phyloP scores from a whole-genome alignment of 129 eudicot species.

The Gnaphalium uliginosum region DNA sequence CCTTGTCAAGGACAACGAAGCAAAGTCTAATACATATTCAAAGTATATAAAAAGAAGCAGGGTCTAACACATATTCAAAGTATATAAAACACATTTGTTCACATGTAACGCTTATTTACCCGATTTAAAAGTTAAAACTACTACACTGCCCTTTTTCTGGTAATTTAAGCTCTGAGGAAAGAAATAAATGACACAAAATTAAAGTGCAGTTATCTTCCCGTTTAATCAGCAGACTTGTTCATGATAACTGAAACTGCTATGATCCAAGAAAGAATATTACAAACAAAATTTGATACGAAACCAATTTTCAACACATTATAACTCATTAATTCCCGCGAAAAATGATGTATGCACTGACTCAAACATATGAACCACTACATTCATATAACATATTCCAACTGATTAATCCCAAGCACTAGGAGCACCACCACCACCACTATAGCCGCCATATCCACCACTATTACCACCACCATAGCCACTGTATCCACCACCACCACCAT shows the following conservation, averaged over 20 bases:
- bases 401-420: slow-evolving; percentile 36
- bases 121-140: not conserved
- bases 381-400: slow-evolving; percentile 9
- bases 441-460: not conserved
- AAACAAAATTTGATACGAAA: slow-evolving; percentile 14
- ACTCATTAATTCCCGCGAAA: slow-evolving; percentile 23
- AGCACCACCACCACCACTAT: slow-evolving; percentile 24
- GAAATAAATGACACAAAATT: not conserved
- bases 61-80: too few species aligned
- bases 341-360: slow-evolving; percentile 15
- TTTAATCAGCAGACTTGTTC: not conserved
- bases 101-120: not conserved
- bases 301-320: slow-evolving; percentile 14
- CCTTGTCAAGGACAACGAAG: too few species aligned
- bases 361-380: slow-evolving; percentile 18
- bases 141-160: not conserved
- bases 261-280: not conserved
- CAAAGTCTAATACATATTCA: too few species aligned
- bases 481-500: slow-evolving; percentile 13
- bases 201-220: not conserved
- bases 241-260: slow-evolving; percentile 1
- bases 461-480: slow-evolving; percentile 9
- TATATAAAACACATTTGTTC: not conserved
- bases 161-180: not conserved
- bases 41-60: too few species aligned